Evolutionary conservation across 306 rosid species (phyloP).

Genomic region (Malus orientalis): DNA sequence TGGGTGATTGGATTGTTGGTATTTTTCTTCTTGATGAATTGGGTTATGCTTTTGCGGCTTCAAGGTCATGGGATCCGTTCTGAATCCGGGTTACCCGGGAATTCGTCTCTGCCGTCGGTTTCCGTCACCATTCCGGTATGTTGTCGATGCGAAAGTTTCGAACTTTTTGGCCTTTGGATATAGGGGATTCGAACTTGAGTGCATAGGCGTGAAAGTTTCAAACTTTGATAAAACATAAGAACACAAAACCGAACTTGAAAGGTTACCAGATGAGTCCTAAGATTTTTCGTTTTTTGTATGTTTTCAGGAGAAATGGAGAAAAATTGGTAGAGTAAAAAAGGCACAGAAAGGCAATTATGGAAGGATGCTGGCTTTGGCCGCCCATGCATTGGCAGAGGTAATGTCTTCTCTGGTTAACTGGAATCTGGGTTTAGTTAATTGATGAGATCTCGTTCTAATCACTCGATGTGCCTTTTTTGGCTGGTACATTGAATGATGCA

Average conservation of each 20-base stretch:
- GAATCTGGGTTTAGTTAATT: background rate
- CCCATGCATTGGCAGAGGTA: constrained; percentile 98
- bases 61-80: constrained; percentile 33
- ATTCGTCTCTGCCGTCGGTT: constrained; percentile 19
- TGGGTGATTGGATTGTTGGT: constrained; percentile 42
- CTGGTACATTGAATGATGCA: constrained; percentile 27
- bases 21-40: constrained; percentile 52
- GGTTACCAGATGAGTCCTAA: background rate
- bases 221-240: background rate
- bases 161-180: background rate
- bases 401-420: constrained; percentile 4
- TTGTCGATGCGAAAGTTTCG: background rate
- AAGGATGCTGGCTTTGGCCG: constrained; percentile 81
- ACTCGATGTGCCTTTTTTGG: constrained; percentile 4
- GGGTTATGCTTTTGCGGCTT: constrained; percentile 57
- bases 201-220: background rate
- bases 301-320: constrained; percentile 54
- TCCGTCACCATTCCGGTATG: constrained; percentile 41
- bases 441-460: background rate
- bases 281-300: constrained; percentile 10
- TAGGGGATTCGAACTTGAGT: background rate
- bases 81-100: constrained; percentile 12
- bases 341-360: constrained; percentile 45
- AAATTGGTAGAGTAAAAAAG: constrained; percentile 44
- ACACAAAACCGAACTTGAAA: background rate